Conservation (phyloP, 2,329 filamentous ascomycete species). For the Diaporthe vaccinii region DNA sequence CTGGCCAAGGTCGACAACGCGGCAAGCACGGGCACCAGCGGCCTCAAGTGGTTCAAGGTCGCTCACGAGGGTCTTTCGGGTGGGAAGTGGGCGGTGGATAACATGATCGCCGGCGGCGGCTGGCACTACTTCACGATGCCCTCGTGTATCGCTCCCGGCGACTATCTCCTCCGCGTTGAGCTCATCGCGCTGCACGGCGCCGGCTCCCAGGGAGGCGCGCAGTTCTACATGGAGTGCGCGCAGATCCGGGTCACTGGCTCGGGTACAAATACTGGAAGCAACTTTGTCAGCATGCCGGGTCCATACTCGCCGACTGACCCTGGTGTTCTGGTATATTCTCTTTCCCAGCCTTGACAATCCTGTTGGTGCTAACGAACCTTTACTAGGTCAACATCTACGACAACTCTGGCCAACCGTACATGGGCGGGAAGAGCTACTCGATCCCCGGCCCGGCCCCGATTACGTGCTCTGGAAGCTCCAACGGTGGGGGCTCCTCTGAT, state of each 20-base stretch:
- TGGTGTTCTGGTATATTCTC: slow-evolving; percentile 51
- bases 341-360: no score
- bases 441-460: slow-evolving; percentile 51
- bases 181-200: slow-evolving; percentile 67
- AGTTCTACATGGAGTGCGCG: slow-evolving; percentile 61
- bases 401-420: slow-evolving; percentile 56
- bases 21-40: slow-evolving; percentile 55
- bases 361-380: background rate
- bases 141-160: slow-evolving; percentile 63
- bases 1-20: slow-evolving; percentile 67
- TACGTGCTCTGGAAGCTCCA: background rate
- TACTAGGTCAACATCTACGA: slow-evolving; percentile 60
- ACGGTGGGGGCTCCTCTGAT: background rate
- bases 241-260: slow-evolving; percentile 57
- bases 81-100: slow-evolving; percentile 59
- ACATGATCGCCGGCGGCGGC: slow-evolving; percentile 58
- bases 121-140: slow-evolving; percentile 65
- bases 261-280: slow-evolving; percentile 50
- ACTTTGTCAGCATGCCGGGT: slow-evolving; percentile 60
- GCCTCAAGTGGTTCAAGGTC: slow-evolving; percentile 68
- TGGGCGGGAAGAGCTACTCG: slow-evolving; percentile 55
- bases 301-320: slow-evolving; percentile 60
- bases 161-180: slow-evolving; percentile 69
- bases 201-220: slow-evolving; percentile 51
- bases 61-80: slow-evolving; percentile 61